Evolutionary conservation across 345 rosid species (phyloP).

Genomic region (Ceriops decandra): DNA sequence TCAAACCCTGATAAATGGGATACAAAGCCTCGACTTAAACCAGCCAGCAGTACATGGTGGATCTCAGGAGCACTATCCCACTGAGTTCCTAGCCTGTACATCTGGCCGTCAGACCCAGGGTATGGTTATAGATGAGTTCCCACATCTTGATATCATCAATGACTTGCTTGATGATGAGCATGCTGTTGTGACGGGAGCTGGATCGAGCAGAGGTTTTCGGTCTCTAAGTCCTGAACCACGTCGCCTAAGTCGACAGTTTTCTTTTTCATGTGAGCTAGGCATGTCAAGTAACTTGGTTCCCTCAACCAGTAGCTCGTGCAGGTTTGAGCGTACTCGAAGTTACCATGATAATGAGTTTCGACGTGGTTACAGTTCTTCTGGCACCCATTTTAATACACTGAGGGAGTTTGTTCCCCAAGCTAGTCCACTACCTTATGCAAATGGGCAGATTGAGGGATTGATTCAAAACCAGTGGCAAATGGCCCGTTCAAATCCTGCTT

Average conservation of each 20-base stretch:
- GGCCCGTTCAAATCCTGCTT: conserved; percentile 52
- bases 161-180: conserved; percentile 88
- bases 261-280: conserved; percentile 52
- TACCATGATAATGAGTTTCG: conserved; percentile 50
- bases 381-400: conserved; percentile 34
- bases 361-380: conserved; percentile 38
- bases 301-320: conserved; percentile 39
- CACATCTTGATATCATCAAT: conserved; percentile 89
- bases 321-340: conserved; percentile 56
- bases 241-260: conserved; percentile 42
- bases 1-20: conserved; percentile 31
- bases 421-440: conserved; percentile 37
- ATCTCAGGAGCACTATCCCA: conserved; percentile 31
- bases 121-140: conserved; percentile 66
- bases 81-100: conserved; percentile 39
- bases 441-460: conserved; percentile 59
- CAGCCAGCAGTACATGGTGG: conserved; percentile 23
- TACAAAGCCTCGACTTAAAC: conserved; percentile 34
- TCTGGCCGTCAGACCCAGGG: conserved; percentile 54
- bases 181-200: conserved; percentile 33
- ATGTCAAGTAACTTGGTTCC: conserved; percentile 39
- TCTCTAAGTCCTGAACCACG: conserved; percentile 38
- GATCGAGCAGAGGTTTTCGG: conserved; percentile 32
- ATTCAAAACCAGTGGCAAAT: conserved; percentile 57
- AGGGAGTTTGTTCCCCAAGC: conserved; percentile 55